Conservation (phyloP, 1,284 basidiomycete species). For the Pascua guehoae region DNA sequence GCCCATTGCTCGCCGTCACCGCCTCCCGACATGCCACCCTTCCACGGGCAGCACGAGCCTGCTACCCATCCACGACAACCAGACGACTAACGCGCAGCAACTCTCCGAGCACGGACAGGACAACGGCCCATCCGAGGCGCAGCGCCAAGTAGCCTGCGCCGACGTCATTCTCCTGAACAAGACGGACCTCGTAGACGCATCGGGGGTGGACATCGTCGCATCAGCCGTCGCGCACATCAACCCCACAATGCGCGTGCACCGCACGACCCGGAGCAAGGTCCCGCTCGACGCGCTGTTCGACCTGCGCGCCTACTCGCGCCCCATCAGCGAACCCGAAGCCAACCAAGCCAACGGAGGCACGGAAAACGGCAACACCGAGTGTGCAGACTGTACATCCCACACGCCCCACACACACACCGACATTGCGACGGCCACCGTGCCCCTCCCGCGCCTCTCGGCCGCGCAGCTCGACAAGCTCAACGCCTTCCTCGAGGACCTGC, state of each 20-base stretch:
- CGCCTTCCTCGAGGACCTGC: constrained; percentile 68
- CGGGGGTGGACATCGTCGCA: constrained; percentile 53
- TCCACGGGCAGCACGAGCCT: neutral
- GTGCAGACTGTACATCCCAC: neutral
- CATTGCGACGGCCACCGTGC: constrained; percentile 62
- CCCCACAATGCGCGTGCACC: constrained; percentile 67
- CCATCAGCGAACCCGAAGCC: too few species aligned
- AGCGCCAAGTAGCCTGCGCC: constrained; percentile 82
- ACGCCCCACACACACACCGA: constrained; percentile 48
- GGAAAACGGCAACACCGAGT: neutral
- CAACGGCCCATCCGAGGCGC: constrained; percentile 65
- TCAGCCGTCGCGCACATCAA: constrained; percentile 63
- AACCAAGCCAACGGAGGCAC: too few species aligned
- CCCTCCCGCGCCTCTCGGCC: constrained; percentile 58
- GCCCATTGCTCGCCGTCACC: neutral
- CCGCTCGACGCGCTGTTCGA: constrained; percentile 69
- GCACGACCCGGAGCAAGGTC: constrained; percentile 65
- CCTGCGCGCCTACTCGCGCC: constrained; percentile 65
- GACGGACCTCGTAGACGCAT: constrained; percentile 62
- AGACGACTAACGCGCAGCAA: constrained; percentile 57
- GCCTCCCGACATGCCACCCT: neutral
- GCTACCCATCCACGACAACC: too few species aligned
- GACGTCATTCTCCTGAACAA: constrained; percentile 91
- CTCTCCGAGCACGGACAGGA: constrained; percentile 67
- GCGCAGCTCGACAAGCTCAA: constrained; percentile 55